A percentile compares a stretch with the other conserved stretches of the same genome.
phyloP scores from a whole-genome alignment of 371 early-diverging fungal species.

The Mucor mucedo region DNA sequence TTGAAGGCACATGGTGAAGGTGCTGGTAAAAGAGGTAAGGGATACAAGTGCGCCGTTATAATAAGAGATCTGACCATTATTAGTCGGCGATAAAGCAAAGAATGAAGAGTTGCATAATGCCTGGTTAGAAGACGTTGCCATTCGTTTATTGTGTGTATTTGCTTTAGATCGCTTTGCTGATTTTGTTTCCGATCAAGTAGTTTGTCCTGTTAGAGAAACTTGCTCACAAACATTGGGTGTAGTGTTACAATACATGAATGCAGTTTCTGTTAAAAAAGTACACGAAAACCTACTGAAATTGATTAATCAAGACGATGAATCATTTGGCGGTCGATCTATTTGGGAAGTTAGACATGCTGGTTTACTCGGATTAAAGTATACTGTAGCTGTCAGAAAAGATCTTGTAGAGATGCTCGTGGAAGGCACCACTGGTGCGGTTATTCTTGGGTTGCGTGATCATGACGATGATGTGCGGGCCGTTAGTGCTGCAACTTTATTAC shows the following conservation, averaged over 20 bases:
- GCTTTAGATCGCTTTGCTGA: conserved; percentile 96
- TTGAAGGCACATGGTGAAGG: conserved; percentile 88
- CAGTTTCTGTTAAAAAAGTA: conserved; percentile 58
- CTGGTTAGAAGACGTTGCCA: conserved; percentile 87
- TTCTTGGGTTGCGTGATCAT: conserved; percentile 69
- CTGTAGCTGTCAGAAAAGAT: conserved; percentile 91
- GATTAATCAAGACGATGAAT: conserved; percentile 62
- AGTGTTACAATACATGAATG: conserved; percentile 72
- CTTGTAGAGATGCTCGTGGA: conserved; percentile 71
- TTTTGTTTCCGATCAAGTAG: conserved; percentile 94
- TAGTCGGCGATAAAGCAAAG: conserved; percentile 51
- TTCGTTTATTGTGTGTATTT: conserved; percentile 91
- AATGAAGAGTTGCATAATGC: conserved; percentile 76
- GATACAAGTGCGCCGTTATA: neutral
- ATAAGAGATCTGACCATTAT: neutral
- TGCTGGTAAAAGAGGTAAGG: conserved; percentile 71
- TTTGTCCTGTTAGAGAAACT: conserved; percentile 96
- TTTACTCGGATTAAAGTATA: conserved; percentile 93
- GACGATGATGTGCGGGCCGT: conserved; percentile 96
- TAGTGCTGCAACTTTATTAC: conserved; percentile 88
- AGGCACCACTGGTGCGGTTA: conserved; percentile 64
- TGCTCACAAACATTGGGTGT: conserved; percentile 94
- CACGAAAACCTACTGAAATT: conserved; percentile 61
- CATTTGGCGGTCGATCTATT: conserved; percentile 55
- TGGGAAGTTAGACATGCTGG: conserved; percentile 97